Evolutionary conservation across 1,284 basidiomycete genomes (phyloP).

Genomic region (Neonothopanus nambi): DNA sequence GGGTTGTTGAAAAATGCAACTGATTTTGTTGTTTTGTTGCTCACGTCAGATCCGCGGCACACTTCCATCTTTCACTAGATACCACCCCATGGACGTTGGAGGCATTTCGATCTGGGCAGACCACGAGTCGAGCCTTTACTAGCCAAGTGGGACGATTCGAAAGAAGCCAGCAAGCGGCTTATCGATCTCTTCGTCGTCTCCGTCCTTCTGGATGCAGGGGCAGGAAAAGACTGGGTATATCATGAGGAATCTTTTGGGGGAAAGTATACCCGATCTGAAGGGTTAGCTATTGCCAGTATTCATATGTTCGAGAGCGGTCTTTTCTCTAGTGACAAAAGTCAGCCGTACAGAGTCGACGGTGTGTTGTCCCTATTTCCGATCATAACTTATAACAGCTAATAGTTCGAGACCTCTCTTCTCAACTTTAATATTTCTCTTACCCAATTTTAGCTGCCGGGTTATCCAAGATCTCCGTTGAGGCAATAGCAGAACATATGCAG

Average conservation of each 20-base stretch:
- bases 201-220: constrained; percentile 92
- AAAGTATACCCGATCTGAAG: constrained; percentile 80
- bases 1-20: constrained; percentile 23
- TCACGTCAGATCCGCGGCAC: too few species aligned
- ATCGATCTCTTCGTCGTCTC: constrained; percentile 93
- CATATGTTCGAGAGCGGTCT: constrained; percentile 87
- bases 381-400: too few species aligned
- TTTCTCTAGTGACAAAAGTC: constrained; percentile 68
- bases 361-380: constrained; percentile 19
- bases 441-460: constrained; percentile 66
- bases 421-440: constrained; percentile 9
- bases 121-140: constrained; percentile 64
- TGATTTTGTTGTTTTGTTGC: background rate
- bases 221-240: constrained; percentile 84
- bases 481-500: constrained; percentile 77
- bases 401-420: background rate
- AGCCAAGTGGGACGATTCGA: constrained; percentile 54
- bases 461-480: constrained; percentile 60
- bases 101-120: constrained; percentile 78
- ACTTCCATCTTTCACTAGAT: constrained; percentile 69
- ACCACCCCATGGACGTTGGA: constrained; percentile 88
- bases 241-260: constrained; percentile 60
- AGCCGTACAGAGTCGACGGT: constrained; percentile 83
- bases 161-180: constrained; percentile 71
- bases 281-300: constrained; percentile 88